Base-by-base conservation (phyloP, 2,329 filamentous ascomycete genomes). In the Trichoderma sp. region DNA sequence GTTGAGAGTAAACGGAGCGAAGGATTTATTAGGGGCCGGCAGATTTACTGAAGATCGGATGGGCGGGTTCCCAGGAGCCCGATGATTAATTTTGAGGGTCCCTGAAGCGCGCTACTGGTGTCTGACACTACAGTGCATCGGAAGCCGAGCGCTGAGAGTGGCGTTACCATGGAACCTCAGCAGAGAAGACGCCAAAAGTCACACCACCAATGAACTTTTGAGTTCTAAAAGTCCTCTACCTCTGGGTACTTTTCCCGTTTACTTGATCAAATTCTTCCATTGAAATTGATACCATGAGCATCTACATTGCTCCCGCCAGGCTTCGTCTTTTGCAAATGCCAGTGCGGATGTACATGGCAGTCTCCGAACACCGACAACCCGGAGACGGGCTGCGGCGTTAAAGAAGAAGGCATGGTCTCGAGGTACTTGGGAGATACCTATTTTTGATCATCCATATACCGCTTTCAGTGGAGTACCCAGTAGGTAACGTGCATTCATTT, bases 11-110 rank as follows among this genome's bases (percentile, higher is more conserved):
- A 56, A 38, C 8, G 33, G 27, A 16, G 56, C 14, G 68, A 12
- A 71, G 71, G 60, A 27, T 73, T 73, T 73, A 73, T 73, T n/a
- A 73, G 71, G 59, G 56, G 71, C 21, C 29, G 21, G 63, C 63
- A 60, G 33, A 74, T 50, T 50, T 76, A 16, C 62, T 71, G 21
- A 60, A 71, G 31, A 71, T 74, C 35, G 31, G 72, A 60, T 72
- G 67, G 38, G 35, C 63, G 72, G 73, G 73, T 41, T 27, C 65
- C 53, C 18, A 74, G 41, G 71, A 35, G 38, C n/a, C 69, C 69
- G 60, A 71, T 56, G 41, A 73, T 74, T 75, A 71, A 75, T 77
- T 75, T 81, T 27, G 63, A 80, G 79, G 79, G 78, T 78, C 77
- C 81, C 81, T 75, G 65, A 38, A 60, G 68, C 68, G 11, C 69